Conservation (phyloP, 345 rosid species). For the Firmiana major region DNA sequence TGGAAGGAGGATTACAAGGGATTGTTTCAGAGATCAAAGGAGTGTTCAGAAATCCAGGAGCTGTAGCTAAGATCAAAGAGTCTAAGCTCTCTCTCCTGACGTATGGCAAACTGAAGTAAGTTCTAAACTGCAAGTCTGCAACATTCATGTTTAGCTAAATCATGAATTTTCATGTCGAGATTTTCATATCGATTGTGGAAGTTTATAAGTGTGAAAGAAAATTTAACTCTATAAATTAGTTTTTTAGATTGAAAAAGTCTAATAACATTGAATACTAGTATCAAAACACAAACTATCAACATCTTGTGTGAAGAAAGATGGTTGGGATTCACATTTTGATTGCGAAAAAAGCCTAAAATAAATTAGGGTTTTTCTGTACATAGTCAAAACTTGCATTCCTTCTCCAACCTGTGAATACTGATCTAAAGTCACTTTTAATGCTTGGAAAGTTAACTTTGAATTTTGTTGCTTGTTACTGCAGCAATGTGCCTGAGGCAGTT, state of each 20-base stretch:
- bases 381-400: background rate
- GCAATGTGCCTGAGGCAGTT: conserved; percentile 81
- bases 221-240: too few species aligned
- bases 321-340: too few species aligned
- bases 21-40: conserved; percentile 92
- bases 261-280: too few species aligned
- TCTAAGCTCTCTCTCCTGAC: conserved; percentile 78
- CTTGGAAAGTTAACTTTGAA: too few species aligned
- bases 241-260: too few species aligned
- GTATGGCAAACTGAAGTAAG: conserved; percentile 82
- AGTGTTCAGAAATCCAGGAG: conserved; percentile 65
- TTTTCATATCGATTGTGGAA: too few species aligned
- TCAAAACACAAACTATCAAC: too few species aligned
- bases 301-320: too few species aligned
- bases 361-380: too few species aligned
- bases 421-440: background rate
- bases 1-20: conserved; percentile 78
- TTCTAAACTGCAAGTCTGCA: background rate
- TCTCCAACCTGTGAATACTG: background rate
- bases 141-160: background rate
- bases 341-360: too few species aligned
- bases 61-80: conserved; percentile 78
- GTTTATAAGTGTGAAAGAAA: too few species aligned
- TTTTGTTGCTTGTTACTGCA: conserved; percentile 15
- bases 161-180: too few species aligned